Percentiles rank a stretch among this genome's conserved stretches.
phyloP scores from a whole-genome alignment of 768 basidiomycete genomes.

The Dacryopinax spathularia region DNA sequence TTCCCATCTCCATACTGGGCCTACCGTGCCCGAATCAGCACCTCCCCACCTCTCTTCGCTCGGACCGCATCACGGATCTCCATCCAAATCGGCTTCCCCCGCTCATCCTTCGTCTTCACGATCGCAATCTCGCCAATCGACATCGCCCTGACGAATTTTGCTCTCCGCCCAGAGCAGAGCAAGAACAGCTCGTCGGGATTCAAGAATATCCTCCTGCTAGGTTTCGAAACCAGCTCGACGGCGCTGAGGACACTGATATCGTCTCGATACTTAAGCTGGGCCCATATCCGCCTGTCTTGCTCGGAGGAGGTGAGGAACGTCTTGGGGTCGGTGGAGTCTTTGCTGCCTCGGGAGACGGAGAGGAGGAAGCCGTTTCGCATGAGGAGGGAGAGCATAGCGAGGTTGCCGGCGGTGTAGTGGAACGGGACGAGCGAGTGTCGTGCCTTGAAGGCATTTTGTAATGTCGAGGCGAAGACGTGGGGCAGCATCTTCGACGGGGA shows the following conservation, averaged over 20 bases:
- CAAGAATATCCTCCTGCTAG: constrained; percentile 70
- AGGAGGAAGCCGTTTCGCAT: constrained; percentile 81
- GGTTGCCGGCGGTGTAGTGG: constrained; percentile 73
- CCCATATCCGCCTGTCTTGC: constrained; percentile 75
- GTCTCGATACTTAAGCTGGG: constrained; percentile 83
- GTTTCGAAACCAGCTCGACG: constrained; percentile 74
- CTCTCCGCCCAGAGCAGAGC: constrained; percentile 69
- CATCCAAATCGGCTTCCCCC: constrained; percentile 53
- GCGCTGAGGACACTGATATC: constrained; percentile 66
- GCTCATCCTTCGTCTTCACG: constrained; percentile 53
- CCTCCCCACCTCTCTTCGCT: constrained; percentile 66
- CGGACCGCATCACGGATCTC: constrained; percentile 86
- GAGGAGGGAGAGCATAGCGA: constrained; percentile 84
- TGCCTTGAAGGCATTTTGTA: constrained; percentile 85
- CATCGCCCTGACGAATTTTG: constrained; percentile 66
- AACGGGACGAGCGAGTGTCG: constrained; percentile 66
- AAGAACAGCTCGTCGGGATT: constrained; percentile 53
- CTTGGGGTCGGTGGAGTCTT: constrained; percentile 45
- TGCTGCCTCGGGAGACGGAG: constrained; percentile 65
- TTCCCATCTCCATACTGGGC: too few relatives aligned
- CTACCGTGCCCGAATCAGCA: constrained; percentile 69
- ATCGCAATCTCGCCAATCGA: constrained; percentile 89
- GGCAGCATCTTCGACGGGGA: constrained; percentile 24
- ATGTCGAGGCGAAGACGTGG: constrained; percentile 73
- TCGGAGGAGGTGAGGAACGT: constrained; percentile 46